Base-by-base conservation (phyloP, 805 yeast genomes). In the Yarrowia sp. region DNA sequence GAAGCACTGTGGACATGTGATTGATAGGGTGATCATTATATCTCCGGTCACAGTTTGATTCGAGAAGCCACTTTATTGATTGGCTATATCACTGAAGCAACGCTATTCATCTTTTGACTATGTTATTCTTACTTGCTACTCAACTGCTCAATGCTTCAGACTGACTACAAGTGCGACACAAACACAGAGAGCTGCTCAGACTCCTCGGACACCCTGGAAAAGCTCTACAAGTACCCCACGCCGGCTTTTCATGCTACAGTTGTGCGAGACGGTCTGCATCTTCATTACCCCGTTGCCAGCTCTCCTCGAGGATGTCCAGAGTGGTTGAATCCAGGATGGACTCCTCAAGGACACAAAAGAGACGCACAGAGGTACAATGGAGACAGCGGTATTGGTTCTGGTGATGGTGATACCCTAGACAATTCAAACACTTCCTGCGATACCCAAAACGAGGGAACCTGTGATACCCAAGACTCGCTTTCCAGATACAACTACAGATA, bases 281-380 rank as follows among this genome's bases (percentile, higher is more conserved):
- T 52, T 10, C 58, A 52, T 9, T 52, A 38, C 9, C 58, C 58
- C 0, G 58, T 52, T 8, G 58, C 43, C 15, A 52, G 58, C 43
- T 38, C 58, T 14, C 58, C 58, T 15, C 33, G 33, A 52, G 34
- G 34, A 14, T 52, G 58, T 52, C 58, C 58, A 3, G 43, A 52
- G 2, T 52, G 58, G 58, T 33, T 52, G 7, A 7, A 52, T 20
- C 58, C 58, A 9, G 17, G 33, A 14, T 52, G 58, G 58, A 52
- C 13, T 5, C 58, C 58, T 17, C 40, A 12, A 12, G 20, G 30
- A 38, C 17, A 47, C 19, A 15, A 8, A 46, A 8, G 15, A 24
- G 17, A 24, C 5, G 15, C 17, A 8, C 38, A 9, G 7, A 14
- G 36, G 24, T 9, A 30, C 19, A 14, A 24, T 15, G 9, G 8